These are phyloP conservation scores for Phaffomyces antillensis DNA, from an alignment of 805 yeast genomes.

Conservation along the genomic window DNA sequence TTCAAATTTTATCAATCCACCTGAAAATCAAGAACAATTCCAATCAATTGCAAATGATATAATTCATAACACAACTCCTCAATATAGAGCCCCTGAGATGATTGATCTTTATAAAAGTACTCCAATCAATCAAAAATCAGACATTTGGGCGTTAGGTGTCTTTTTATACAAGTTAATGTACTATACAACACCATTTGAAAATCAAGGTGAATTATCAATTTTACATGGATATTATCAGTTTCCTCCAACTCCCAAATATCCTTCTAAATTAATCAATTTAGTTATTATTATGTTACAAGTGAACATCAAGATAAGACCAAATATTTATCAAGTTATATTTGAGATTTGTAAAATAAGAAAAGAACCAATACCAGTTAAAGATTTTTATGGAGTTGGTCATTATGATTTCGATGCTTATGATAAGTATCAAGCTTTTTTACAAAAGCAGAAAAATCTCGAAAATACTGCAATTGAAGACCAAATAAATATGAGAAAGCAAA, in stretches of 20 bases:
- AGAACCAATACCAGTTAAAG: slow-evolving; percentile 39
- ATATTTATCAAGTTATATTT: slow-evolving; percentile 68
- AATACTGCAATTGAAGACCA: slow-evolving; percentile 23
- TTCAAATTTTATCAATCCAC: slow-evolving; percentile 62
- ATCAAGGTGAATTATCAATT: slow-evolving; percentile 54
- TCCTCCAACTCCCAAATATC: slow-evolving; percentile 60
- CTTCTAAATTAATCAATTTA: slow-evolving; percentile 66
- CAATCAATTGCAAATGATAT: slow-evolving; percentile 77
- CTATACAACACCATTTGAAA: slow-evolving; percentile 78
- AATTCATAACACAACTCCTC: slow-evolving; percentile 89
- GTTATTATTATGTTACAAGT: slow-evolving; percentile 77
- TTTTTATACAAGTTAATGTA: slow-evolving; percentile 72
- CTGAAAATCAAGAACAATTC: slow-evolving; percentile 66
- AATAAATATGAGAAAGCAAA: slow-evolving; percentile 3
- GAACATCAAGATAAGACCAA: slow-evolving; percentile 78
- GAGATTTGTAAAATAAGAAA: slow-evolving; percentile 58
- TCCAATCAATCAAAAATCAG: slow-evolving; percentile 76
- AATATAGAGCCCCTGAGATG: slow-evolving; percentile 85
- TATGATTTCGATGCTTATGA: slow-evolving; percentile 52
- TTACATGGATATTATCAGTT: slow-evolving; percentile 77
- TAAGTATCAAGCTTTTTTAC: slow-evolving; percentile 33
- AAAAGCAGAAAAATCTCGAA: slow-evolving; percentile 15
- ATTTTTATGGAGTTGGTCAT: slow-evolving; percentile 39
- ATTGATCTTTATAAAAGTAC: slow-evolving; percentile 59
- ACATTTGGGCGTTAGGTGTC: slow-evolving; percentile 81